Evolutionary conservation across 352 stramenopile genomes (phyloP), one percentile per base, ranked within the genome.

Genomic region (Phytophthora podocarpi): DNA sequence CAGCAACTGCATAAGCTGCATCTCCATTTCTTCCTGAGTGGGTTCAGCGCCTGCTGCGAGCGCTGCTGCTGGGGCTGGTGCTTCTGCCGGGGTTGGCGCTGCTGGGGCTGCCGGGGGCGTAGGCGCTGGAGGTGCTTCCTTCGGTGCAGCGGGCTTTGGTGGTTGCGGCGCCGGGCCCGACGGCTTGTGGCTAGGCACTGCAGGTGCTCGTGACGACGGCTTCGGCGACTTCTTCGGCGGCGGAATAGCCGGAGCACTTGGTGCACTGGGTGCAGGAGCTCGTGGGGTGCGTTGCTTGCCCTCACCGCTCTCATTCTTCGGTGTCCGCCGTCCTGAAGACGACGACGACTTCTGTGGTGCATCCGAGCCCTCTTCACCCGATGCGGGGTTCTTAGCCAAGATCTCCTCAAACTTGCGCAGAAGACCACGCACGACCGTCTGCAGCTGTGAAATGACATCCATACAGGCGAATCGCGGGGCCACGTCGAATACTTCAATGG

Each of bases 371-470:
- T 72, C 54, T 15, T 90, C 80, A 15, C 64, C 68, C 28, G 68
- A 58, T 50, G 47, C 76, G n/a, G 62, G 41, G 48, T 92, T 94
- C 36, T 68, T 80, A 4, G 74, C 75, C 15, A 89, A n/a, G 32
- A 93, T 78, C 28, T 95, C 82, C 37, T 93, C 83, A 51, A 96
- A 86, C 41, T 87, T 86, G 50, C 87, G 82, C 21, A 92, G 56
- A 32, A 96, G 59, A 10, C 80, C 73, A 39, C 86, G 82, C 16
- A 91, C 84, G 12, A 96, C 82, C 1, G 78, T 77, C 53, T 96
- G 82, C 27, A 96, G 69, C 54, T 93, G 87, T 7, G 68, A 76
- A 42, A 91, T 73, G 27, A 94, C 78, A 40, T 92, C 80, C 61
- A 85, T 80, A 45, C 87, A 96, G 4, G 66, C 81, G 40, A 80